phyloP scores from a whole-genome alignment of 192 early-diverging fungal genomes.

The Coemansia sp. region DNA sequence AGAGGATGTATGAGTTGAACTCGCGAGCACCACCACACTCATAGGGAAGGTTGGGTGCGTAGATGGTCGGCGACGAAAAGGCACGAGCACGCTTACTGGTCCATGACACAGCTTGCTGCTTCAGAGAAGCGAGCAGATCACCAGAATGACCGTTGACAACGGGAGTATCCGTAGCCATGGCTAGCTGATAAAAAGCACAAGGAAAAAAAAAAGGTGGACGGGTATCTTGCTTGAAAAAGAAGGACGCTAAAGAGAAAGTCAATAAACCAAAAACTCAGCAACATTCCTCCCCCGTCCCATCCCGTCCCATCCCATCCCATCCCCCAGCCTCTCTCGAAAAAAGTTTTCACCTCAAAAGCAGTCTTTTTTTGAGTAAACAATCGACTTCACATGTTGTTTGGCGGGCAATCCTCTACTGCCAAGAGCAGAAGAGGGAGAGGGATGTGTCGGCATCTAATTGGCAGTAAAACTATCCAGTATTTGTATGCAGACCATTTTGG shows the following conservation, averaged over 20 bases:
- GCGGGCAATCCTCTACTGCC: not conserved
- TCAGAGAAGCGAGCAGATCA: slow-evolving; percentile 8
- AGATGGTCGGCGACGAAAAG: slow-evolving; percentile 47
- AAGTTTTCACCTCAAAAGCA: not conserved
- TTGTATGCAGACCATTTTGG: slow-evolving; percentile 7
- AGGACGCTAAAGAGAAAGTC: not conserved
- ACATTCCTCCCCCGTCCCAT: too few species aligned
- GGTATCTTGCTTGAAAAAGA: slow-evolving; percentile 1
- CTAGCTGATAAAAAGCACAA: not conserved
- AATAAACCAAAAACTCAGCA: not conserved
- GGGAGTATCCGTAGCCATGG: slow-evolving; percentile 24
- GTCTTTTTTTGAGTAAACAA: not conserved
- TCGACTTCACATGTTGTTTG: not conserved
- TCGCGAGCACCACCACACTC: slow-evolving; percentile 86
- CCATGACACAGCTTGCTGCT: slow-evolving; percentile 18
- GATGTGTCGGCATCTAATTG: slow-evolving; percentile 8
- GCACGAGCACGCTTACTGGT: slow-evolving; percentile 23
- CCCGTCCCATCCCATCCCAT: too few species aligned
- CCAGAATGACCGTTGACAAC: slow-evolving; percentile 4
- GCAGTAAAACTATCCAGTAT: not conserved
- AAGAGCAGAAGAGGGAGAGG: not conserved
- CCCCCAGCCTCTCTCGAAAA: not conserved
- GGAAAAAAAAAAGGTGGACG: not conserved
- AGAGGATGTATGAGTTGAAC: slow-evolving; percentile 76
- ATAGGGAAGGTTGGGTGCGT: slow-evolving; percentile 60